Evolutionary conservation across 345 rosid species (phyloP).

Genomic region (Corymbia maculata): DNA sequence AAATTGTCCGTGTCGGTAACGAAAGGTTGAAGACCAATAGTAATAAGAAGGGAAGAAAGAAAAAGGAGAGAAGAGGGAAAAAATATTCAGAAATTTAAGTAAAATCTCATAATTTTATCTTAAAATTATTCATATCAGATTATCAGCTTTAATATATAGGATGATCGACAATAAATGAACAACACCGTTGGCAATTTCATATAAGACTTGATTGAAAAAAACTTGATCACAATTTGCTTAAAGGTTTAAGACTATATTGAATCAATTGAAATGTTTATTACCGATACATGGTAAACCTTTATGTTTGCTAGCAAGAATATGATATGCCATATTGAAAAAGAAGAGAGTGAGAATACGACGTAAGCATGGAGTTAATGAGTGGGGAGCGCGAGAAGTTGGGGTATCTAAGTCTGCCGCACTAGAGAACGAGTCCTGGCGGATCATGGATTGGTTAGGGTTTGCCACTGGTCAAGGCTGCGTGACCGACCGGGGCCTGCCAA

Average conservation of each 20-base stretch:
- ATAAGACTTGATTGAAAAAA: neutral
- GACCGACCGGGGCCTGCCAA: neutral
- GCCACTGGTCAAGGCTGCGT: conserved; percentile 30
- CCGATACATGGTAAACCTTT: neutral
- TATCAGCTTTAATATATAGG: neutral
- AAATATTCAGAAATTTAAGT: neutral
- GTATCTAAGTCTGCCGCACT: conserved; percentile 15
- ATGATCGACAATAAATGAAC: neutral
- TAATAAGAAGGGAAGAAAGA: neutral
- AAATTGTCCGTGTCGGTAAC: neutral
- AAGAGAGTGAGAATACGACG: neutral
- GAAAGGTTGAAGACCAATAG: neutral
- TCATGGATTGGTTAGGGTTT: conserved; percentile 32
- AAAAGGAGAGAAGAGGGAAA: neutral
- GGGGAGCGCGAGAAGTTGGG: conserved; percentile 2
- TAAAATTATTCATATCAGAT: neutral
- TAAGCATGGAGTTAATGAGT: neutral
- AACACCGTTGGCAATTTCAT: neutral
- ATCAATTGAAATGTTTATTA: neutral
- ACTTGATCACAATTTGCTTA: neutral
- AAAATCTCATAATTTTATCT: neutral
- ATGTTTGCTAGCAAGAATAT: conserved; percentile 22
- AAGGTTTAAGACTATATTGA: no score
- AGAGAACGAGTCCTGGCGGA: conserved; percentile 19
- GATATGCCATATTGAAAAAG: conserved; percentile 20